phyloP scores from a whole-genome alignment of 371 early-diverging fungal species.

The Quaeritorhiza haematococci region DNA sequence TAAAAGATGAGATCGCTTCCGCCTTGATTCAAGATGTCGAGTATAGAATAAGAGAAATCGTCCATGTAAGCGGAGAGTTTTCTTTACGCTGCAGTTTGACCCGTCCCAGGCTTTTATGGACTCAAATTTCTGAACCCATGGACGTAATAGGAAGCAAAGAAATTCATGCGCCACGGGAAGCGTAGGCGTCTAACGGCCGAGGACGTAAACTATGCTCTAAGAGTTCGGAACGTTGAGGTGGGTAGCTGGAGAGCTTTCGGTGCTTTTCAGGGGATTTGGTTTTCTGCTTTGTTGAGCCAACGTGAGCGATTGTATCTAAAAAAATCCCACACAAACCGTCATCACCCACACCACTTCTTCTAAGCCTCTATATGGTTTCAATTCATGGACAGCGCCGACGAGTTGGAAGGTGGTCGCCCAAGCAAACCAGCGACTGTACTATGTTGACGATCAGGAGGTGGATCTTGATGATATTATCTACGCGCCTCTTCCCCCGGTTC shows the following conservation, averaged over 20 bases:
- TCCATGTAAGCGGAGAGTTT: conserved; percentile 55
- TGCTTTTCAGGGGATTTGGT: too few species aligned
- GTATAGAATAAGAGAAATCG: conserved; percentile 93
- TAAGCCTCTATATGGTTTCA: conserved; percentile 82
- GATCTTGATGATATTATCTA: conserved; percentile 91
- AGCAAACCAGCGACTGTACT: conserved; percentile 66
- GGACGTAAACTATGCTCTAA: conserved; percentile 94
- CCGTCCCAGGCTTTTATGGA: background rate
- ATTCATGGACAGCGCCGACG: background rate
- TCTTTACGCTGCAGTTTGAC: background rate
- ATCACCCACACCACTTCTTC: too few species aligned
- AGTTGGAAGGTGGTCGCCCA: conserved; percentile 9
- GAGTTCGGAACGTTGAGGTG: conserved; percentile 94
- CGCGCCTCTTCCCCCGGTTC: conserved; percentile 90
- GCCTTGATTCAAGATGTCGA: conserved; percentile 95
- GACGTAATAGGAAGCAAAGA: conserved; percentile 77
- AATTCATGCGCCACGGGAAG: conserved; percentile 97
- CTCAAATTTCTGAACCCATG: background rate
- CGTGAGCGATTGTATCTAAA: too few species aligned
- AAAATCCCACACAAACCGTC: too few species aligned
- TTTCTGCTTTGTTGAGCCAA: too few species aligned
- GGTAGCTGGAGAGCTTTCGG: background rate
- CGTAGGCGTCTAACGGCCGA: conserved; percentile 81
- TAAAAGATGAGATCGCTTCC: conserved; percentile 87
- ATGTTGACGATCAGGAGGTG: conserved; percentile 95